Base-by-base conservation (phyloP, 108 stramenopile genomes). In the Seminavis robusta region DNA sequence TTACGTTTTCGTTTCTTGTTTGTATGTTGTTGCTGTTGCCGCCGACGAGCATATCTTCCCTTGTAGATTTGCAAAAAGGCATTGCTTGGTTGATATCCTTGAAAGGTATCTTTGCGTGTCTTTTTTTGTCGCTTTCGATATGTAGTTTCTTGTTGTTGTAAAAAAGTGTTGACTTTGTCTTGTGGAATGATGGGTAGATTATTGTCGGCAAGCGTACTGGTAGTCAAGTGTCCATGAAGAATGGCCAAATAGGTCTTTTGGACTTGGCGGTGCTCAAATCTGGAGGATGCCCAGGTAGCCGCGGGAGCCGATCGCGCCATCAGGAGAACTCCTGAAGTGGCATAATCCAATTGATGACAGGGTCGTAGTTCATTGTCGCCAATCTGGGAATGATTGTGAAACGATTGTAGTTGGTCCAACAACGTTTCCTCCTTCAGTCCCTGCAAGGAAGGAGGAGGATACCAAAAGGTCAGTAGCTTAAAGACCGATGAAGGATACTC, bases 321-420 rank as follows among this genome's bases (percentile, higher is more conserved):
- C 9, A 90, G 63, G 7, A 95, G 50, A 1, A 90, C 63, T 31
- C 94, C 94, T 0, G 74, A 77, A 1, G 94, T 95, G 25, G 90
- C 90, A 65, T 84, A 95, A 47, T 95, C 94, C 33, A 95, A 59
- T 67, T 92, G 94, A 67, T 95, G 94, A 41, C 86, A 85, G 0
- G 73, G 85, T 8, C 94, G 81, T 34, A 90, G 44, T 24, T 66
- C 79, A 56, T 84, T 83, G 58, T 89, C 88, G 37, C 11, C 83
- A 38, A 24, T 49, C 21, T 31, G 61, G 26, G 10, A 86, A 64
- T 7, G 53, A 39, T 20, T 71, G 32, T 1, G 80, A 33, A 33
- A 81, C 61, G 28, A 29, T 31, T 48, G 48, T 10, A 17, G 19
- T 34, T 41, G 15, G 24, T 45, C 44, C 16, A 8, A 37, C 54